Evolutionary conservation across 495 filamentous ascomycete species (phyloP).

Genomic region (Haplographium delicatum): DNA sequence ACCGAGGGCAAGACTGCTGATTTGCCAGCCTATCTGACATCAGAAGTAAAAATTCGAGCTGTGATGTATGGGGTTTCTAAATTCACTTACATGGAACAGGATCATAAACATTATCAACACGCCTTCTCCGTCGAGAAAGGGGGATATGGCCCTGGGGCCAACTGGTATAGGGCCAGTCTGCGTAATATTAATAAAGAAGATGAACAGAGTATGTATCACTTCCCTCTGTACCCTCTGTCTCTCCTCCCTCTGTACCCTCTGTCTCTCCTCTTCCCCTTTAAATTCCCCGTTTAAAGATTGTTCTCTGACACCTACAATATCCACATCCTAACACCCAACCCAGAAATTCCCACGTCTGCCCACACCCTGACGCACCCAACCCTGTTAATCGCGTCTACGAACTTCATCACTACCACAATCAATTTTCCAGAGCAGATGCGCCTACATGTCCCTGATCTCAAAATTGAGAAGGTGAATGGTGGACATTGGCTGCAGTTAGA

Average conservation of each 20-base stretch:
- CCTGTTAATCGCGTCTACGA: conserved; percentile 17
- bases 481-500: conserved; percentile 20
- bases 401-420: conserved; percentile 16
- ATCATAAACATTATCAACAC: conserved; percentile 20
- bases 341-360: conserved; percentile 19
- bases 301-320: conserved; percentile 14
- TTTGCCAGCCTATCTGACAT: conserved; percentile 20
- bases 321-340: conserved; percentile 11
- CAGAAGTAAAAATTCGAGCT: conserved; percentile 18
- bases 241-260: conserved; percentile 9
- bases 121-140: conserved; percentile 16
- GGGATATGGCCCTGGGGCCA: conserved; percentile 18
- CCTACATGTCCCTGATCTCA: conserved; percentile 15
- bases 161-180: conserved; percentile 20
- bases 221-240: conserved; percentile 14
- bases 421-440: conserved; percentile 21
- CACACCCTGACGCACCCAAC: conserved; percentile 19
- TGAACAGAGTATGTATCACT: conserved; percentile 18
- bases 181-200: conserved; percentile 21
- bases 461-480: conserved; percentile 19
- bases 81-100: conserved; percentile 15
- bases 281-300: conserved; percentile 10
- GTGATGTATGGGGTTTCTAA: conserved; percentile 14
- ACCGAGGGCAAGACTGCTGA: conserved; percentile 19
- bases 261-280: conserved; percentile 11